Evolutionary conservation across 2,329 filamentous ascomycete genomes (phyloP), one percentile per base, ranked within the genome.

Genomic region (Fusarium sp.): DNA sequence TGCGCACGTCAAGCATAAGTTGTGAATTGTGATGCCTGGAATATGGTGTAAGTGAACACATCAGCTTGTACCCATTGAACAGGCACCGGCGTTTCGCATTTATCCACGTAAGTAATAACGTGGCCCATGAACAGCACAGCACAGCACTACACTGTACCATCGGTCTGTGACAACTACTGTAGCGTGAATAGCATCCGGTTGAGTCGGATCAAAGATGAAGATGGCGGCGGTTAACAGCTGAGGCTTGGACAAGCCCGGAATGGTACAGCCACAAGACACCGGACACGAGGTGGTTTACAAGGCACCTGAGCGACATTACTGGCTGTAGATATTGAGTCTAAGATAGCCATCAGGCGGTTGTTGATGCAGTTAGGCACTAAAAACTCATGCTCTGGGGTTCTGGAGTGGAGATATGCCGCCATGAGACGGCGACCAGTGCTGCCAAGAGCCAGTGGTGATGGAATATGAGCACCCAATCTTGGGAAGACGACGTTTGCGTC

Each of bases 191-290:
- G 22, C 28, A 57, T 52, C 28, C 15, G 22, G 14, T 26, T 56
- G n/a, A 36, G 19, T 33, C 39, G 49, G 49, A 44, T 33, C 39
- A 62, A 31, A 36, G 38, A 50, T 44, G 47, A 51, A 47, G 24
- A 42, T 52, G 47, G 33, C 54, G 67, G 67, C 63, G 67, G 67
- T 65, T 71, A 70, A 54, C 26, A 38, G 46, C 19, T 47, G 67
- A 68, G 55, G 56, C 67, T 65, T 70, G 52, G 65, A 72, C 67
- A 50, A 72, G 56, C 57, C 60, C 40, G 67, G 67, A 67, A 70
- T 57, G 70, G 66, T 62, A 38, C 51, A 69, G 47, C 65, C 57
- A 57, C 45, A 44, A 49, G 54, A 55, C 64, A 65, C 62, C 57
- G 64, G 62, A 57, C 43, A 31, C 44, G 44, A 55, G 49, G 44